phyloP scores from a whole-genome alignment of 2,329 filamentous ascomycete genomes.

The Penicillium sp. region DNA sequence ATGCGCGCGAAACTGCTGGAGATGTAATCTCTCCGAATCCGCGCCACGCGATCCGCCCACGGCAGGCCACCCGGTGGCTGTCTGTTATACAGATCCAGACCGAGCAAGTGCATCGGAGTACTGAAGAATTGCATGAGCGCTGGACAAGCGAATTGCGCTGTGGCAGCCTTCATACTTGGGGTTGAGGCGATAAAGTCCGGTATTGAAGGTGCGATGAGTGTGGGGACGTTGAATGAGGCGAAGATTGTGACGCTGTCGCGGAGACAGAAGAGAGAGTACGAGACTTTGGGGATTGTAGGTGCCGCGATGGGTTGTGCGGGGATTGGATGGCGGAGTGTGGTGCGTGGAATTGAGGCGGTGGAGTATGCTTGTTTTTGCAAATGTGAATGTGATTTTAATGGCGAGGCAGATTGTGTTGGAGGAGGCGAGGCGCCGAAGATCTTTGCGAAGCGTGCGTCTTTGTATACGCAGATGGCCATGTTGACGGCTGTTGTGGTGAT shows the following conservation, averaged over 20 bases:
- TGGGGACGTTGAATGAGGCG: constrained; percentile 86
- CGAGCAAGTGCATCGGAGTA: constrained; percentile 82
- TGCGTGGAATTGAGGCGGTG: neutral
- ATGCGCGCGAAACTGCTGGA: constrained; percentile 74
- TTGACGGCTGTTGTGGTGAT: constrained; percentile 78
- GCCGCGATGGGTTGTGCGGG: constrained; percentile 26
- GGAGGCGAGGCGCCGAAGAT: constrained; percentile 67
- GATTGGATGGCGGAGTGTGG: constrained; percentile 15
- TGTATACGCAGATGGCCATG: constrained; percentile 83
- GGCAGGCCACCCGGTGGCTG: constrained; percentile 45
- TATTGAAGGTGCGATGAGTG: constrained; percentile 71
- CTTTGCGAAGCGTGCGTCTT: constrained; percentile 81
- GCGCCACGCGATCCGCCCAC: constrained; percentile 62
- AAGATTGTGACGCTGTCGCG: constrained; percentile 90
- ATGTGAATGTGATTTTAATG: constrained; percentile 10
- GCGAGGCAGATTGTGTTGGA: constrained; percentile 32
- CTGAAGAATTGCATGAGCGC: constrained; percentile 76
- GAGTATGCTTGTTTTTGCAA: neutral
- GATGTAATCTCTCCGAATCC: constrained; percentile 74
- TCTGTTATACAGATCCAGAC: constrained; percentile 83
- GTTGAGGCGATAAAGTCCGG: constrained; percentile 53
- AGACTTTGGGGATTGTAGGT: constrained; percentile 63
- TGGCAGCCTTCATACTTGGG: constrained; percentile 53
- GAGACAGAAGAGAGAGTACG: constrained; percentile 75
- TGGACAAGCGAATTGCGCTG: constrained; percentile 79